Evolutionary conservation across 2,329 filamentous ascomycete species (phyloP).

Genomic region (Alternaria sp.): DNA sequence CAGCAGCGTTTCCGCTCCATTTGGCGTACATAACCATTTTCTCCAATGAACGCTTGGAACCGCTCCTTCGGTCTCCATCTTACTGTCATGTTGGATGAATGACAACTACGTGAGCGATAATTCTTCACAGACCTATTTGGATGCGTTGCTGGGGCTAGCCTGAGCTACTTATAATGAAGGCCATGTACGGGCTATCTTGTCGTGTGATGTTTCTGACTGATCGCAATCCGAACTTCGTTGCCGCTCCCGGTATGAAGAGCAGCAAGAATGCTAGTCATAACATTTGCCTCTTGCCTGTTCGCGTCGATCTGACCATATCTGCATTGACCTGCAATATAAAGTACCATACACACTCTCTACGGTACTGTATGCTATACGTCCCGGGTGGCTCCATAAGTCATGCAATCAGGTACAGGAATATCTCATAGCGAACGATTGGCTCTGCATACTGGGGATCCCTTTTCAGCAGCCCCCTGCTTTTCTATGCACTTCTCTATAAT

Average conservation of each 20-base stretch:
- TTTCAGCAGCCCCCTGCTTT: not conserved
- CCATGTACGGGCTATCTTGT: not conserved
- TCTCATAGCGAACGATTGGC: not conserved
- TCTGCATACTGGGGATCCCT: not conserved
- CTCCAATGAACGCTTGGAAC: not conserved
- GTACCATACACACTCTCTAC: too few relatives aligned
- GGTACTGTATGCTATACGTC: not conserved
- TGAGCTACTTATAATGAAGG: not conserved
- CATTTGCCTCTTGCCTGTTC: too few relatives aligned
- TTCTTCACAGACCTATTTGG: not conserved
- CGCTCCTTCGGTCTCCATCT: not conserved
- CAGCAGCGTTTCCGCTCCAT: conserved; percentile 1
- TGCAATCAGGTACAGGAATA: not conserved
- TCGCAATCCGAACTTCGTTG: not conserved
- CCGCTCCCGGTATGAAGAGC: too few relatives aligned
- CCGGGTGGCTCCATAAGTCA: not conserved
- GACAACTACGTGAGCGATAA: not conserved
- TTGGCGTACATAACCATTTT: not conserved
- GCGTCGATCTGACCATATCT: too few relatives aligned
- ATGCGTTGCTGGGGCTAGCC: not conserved
- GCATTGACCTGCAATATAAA: too few relatives aligned
- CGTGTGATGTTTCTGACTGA: not conserved
- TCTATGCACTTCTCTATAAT: too few relatives aligned
- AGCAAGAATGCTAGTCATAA: too few relatives aligned
- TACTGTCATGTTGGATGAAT: not conserved